A percentile compares a stretch with the other conserved stretches of the same genome.
phyloP scores from a whole-genome alignment of 2,329 filamentous ascomycete species.

The Dothideomycetes sp. region DNA sequence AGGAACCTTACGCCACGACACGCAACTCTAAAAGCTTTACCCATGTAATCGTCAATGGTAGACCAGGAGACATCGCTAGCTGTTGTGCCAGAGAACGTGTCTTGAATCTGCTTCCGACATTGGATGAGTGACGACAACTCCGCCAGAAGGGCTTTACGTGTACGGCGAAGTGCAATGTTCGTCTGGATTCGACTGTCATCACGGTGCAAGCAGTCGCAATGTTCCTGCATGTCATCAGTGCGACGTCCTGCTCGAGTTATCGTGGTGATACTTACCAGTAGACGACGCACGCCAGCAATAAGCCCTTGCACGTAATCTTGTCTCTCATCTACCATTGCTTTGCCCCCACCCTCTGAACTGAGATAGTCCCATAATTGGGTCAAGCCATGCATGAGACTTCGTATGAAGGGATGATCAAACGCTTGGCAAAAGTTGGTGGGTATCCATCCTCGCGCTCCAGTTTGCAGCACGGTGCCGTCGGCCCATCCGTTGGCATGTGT shows the following conservation, averaged over 20 bases:
- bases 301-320: conserved; percentile 92
- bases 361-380: conserved; percentile 89
- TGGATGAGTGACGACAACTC: conserved; percentile 86
- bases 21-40: conserved; percentile 91
- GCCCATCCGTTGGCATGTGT: conserved; percentile 98
- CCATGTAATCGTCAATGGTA: conserved; percentile 81
- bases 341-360: conserved; percentile 53
- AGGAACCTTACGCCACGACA: conserved; percentile 81
- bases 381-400: conserved; percentile 71
- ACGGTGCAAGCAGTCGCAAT: conserved; percentile 74
- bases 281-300: conserved; percentile 82
- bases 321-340: conserved; percentile 70
- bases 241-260: neutral
- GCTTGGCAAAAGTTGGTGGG: conserved; percentile 97
- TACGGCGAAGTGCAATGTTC: conserved; percentile 64
- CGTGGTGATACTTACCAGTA: conserved; percentile 56
- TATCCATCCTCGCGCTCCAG: conserved; percentile 84
- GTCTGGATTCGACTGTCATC: conserved; percentile 66
- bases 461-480: conserved; percentile 79
- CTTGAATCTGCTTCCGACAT: conserved; percentile 74
- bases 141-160: conserved; percentile 77
- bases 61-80: conserved; percentile 54
- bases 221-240: conserved; percentile 50
- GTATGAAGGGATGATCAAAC: conserved; percentile 82
- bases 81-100: conserved; percentile 47